Percentiles rank a stretch among this genome's conserved stretches.
Conservation (phyloP, 768 basidiomycete species). For the Panaeolus papilionaceus region DNA sequence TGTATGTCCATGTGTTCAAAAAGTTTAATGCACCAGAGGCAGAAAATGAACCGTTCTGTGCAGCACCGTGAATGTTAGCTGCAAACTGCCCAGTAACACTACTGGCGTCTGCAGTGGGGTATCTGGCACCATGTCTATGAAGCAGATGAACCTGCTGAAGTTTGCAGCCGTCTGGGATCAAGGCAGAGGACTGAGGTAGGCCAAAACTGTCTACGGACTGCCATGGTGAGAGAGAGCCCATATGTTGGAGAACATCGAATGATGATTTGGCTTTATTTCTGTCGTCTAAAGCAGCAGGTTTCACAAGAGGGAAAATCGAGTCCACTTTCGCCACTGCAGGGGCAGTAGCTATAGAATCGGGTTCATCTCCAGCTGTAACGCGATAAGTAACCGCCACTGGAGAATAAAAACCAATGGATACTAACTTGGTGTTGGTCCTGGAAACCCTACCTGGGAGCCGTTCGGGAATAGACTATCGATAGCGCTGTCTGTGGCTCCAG, state of each 20-base stretch:
- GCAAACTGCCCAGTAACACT: conserved; percentile 47
- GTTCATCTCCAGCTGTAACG: conserved; percentile 49
- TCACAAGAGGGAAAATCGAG: conserved; percentile 48
- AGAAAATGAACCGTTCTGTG: conserved; percentile 45
- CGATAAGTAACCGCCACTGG: neutral
- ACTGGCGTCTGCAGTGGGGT: conserved; percentile 53
- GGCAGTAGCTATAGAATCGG: conserved; percentile 47
- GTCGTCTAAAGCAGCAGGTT: conserved; percentile 42
- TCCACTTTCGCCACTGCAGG: conserved; percentile 43
- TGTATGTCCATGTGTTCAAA: conserved; percentile 78
- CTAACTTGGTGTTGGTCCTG: conserved; percentile 56
- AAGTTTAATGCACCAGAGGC: conserved; percentile 64
- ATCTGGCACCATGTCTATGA: conserved; percentile 74
- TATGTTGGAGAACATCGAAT: conserved; percentile 53
- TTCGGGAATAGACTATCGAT: conserved; percentile 49
- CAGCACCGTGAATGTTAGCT: conserved; percentile 50
- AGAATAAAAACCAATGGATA: neutral
- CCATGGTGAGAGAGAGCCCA: conserved; percentile 58
- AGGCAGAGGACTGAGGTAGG: conserved; percentile 50
- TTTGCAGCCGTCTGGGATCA: conserved; percentile 52
- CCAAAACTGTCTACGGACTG: conserved; percentile 58
- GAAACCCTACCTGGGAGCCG: conserved; percentile 48
- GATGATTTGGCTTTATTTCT: conserved; percentile 22
- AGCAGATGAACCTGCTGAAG: conserved; percentile 62
- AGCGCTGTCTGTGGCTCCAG: conserved; percentile 41